These are phyloP conservation scores for Heterobasidion occidentale DNA, from an alignment of 1,284 basidiomycete species.

Conservation along the genomic window DNA sequence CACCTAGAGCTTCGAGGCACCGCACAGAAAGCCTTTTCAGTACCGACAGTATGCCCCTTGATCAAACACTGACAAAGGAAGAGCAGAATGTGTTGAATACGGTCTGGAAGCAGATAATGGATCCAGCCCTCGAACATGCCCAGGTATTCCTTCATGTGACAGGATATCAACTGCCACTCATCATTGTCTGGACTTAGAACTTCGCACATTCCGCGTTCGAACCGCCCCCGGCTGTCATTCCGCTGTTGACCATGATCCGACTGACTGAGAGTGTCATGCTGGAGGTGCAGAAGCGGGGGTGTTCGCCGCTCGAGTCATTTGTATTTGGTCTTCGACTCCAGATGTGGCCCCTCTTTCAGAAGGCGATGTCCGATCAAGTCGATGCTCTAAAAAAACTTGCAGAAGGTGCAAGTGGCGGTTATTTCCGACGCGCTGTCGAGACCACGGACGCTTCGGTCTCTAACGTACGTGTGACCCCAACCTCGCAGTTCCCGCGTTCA, in stretches of 20 bases:
- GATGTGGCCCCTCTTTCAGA: slow-evolving; percentile 90
- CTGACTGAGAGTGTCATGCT: slow-evolving; percentile 72
- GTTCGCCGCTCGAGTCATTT: slow-evolving; percentile 72
- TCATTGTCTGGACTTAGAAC: slow-evolving; percentile 35
- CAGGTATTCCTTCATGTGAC: slow-evolving; percentile 36
- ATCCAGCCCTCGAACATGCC: slow-evolving; percentile 79
- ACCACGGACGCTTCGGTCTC: slow-evolving; percentile 66
- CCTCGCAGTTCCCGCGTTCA: neutral
- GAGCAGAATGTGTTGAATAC: slow-evolving; percentile 49
- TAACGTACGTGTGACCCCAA: slow-evolving; percentile 34
- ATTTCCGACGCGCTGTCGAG: slow-evolving; percentile 55
- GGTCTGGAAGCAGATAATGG: slow-evolving; percentile 88
- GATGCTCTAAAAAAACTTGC: slow-evolving; percentile 77
- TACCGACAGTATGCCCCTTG: slow-evolving; percentile 12
- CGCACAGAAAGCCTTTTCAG: slow-evolving; percentile 20
- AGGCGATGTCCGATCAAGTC: slow-evolving; percentile 76
- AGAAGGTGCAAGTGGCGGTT: slow-evolving; percentile 52
- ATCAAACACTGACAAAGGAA: slow-evolving; percentile 33
- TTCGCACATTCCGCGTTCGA: slow-evolving; percentile 63
- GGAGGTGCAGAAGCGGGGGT: slow-evolving; percentile 69
- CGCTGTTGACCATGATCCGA: slow-evolving; percentile 83
- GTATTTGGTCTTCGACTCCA: slow-evolving; percentile 73
- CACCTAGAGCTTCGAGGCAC: slow-evolving; percentile 13
- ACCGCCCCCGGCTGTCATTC: slow-evolving; percentile 60
- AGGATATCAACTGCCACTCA: neutral